These are phyloP conservation scores for Rhodotorula sp. DNA, from an alignment of 1,284 basidiomycete genomes.

Conservation along the genomic window DNA sequence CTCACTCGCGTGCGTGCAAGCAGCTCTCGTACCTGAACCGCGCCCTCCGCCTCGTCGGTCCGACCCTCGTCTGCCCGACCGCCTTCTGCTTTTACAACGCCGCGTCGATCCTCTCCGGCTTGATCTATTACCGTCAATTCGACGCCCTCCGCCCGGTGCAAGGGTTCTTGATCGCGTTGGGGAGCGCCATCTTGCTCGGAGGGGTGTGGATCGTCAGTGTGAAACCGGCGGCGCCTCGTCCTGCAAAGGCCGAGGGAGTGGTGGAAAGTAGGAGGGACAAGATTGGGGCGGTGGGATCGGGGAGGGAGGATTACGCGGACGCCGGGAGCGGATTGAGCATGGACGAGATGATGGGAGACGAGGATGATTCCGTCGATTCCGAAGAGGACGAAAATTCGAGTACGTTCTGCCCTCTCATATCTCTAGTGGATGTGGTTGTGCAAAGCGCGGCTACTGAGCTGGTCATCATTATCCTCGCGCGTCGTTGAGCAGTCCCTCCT, in stretches of 20 bases:
- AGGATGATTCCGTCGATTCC: background rate
- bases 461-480: background rate
- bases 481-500: slow-evolving; percentile 24
- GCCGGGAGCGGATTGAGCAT: background rate
- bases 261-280: background rate
- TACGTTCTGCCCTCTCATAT: background rate
- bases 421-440: no score
- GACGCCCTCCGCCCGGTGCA: slow-evolving; percentile 67
- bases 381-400: slow-evolving; percentile 14
- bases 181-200: slow-evolving; percentile 73
- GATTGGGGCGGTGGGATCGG: background rate
- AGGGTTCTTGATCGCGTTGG: slow-evolving; percentile 70
- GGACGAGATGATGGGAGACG: slow-evolving; percentile 7
- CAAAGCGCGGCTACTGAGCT: no score
- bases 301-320: slow-evolving; percentile 3
- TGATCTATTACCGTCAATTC: slow-evolving; percentile 84
- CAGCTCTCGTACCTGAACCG: slow-evolving; percentile 90
- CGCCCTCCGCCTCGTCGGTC: slow-evolving; percentile 75
- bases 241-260: slow-evolving; percentile 4
- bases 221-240: slow-evolving; percentile 14
- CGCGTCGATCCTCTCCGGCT: slow-evolving; percentile 68
- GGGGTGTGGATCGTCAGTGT: slow-evolving; percentile 83
- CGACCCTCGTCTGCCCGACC: slow-evolving; percentile 86
- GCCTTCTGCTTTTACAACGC: slow-evolving; percentile 96
- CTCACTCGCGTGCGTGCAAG: slow-evolving; percentile 18